Conservation (phyloP, 2,329 filamentous ascomycete species). For the Fusarium irregulare region DNA sequence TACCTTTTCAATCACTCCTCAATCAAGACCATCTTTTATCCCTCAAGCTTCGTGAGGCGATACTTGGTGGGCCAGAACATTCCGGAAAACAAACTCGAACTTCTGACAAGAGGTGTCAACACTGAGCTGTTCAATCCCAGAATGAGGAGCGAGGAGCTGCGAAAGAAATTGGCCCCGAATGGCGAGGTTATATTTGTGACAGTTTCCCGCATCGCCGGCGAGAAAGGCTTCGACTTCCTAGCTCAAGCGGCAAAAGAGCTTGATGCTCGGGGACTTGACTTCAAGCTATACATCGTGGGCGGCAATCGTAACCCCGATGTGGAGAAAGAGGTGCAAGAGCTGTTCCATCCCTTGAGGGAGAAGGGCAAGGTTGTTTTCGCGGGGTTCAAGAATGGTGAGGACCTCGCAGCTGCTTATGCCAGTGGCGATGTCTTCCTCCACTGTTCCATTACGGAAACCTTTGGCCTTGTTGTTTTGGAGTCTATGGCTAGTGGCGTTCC, state of each 20-base stretch:
- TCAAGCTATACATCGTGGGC: constrained; percentile 75
- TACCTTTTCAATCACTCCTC: constrained; percentile 72
- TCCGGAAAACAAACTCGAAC: constrained; percentile 65
- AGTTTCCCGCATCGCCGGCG: constrained; percentile 74
- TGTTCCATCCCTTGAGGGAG: constrained; percentile 63
- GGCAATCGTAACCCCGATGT: constrained; percentile 74
- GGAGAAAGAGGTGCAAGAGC: constrained; percentile 68
- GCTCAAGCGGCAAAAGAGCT: constrained; percentile 66
- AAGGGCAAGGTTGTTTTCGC: constrained; percentile 72
- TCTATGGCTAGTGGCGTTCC: constrained; percentile 78
- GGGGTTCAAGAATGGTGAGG: constrained; percentile 70
- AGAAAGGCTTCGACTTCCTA: constrained; percentile 78
- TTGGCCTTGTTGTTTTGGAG: constrained; percentile 76
- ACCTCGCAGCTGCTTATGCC: constrained; percentile 74
- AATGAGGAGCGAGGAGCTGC: constrained; percentile 62
- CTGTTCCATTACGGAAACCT: constrained; percentile 78
- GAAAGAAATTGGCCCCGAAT: constrained; percentile 66
- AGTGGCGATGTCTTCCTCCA: constrained; percentile 77
- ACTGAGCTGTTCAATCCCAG: constrained; percentile 69
- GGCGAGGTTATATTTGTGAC: constrained; percentile 74
- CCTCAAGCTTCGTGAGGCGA: constrained; percentile 69
- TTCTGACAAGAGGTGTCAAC: constrained; percentile 73
- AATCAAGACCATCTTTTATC: constrained; percentile 76
- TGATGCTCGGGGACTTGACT: constrained; percentile 65
- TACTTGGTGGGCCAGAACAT: constrained; percentile 71